Evolutionary conservation across 495 filamentous ascomycete species (phyloP).

Genomic region (Penicillium bialowiezense): DNA sequence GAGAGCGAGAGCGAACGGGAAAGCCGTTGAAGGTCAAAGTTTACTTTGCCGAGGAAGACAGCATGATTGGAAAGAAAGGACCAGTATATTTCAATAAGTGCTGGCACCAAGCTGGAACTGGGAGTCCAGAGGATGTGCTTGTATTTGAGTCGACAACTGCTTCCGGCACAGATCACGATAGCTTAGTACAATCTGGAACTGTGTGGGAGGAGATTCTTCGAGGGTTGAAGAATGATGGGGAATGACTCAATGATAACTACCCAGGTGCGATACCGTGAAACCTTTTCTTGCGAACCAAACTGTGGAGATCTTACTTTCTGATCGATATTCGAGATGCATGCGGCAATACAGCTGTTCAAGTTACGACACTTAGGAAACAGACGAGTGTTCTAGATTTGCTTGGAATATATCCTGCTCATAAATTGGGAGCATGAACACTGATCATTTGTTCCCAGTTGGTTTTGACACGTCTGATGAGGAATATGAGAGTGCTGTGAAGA

Average conservation of each 20-base stretch:
- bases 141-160: slow-evolving; percentile 17
- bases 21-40: slow-evolving; percentile 11
- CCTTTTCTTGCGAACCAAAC: too few relatives aligned
- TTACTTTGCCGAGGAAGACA: slow-evolving; percentile 29
- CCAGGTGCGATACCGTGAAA: too few relatives aligned
- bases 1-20: background rate
- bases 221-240: background rate
- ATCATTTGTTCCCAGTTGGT: too few relatives aligned
- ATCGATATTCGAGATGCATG: too few relatives aligned
- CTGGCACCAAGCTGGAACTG: slow-evolving; percentile 16
- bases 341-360: too few relatives aligned
- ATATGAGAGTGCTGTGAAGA: too few relatives aligned
- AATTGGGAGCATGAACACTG: too few relatives aligned
- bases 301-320: too few relatives aligned
- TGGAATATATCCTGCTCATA: too few relatives aligned
- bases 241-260: background rate
- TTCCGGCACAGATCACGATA: slow-evolving; percentile 30
- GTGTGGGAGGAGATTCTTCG: slow-evolving; percentile 22
- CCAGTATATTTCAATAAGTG: slow-evolving; percentile 32
- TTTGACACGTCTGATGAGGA: too few relatives aligned
- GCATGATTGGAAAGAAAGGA: slow-evolving; percentile 28
- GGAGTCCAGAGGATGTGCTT: slow-evolving; percentile 3
- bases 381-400: too few relatives aligned
- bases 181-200: slow-evolving; percentile 17
- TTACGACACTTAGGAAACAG: too few relatives aligned